A percentile compares a stretch with the other conserved stretches of the same genome.
phyloP scores from a whole-genome alignment of 2,329 filamentous ascomycete genomes.

The Arthrinium phaeospermum region DNA sequence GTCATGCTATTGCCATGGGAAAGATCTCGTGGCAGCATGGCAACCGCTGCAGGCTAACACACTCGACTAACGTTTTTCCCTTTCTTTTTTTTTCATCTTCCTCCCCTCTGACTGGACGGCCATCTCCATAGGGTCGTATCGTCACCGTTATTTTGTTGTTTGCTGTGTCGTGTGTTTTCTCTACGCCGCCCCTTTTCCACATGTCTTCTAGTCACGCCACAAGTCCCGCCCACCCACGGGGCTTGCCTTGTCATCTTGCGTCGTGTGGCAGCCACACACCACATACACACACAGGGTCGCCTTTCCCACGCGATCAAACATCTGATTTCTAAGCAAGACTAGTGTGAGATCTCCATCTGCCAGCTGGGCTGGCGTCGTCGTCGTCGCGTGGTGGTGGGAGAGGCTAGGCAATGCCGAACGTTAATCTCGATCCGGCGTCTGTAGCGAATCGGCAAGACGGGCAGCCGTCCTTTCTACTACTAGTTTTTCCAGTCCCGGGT shows the following conservation, averaged over 20 bases:
- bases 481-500: neutral
- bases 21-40: neutral
- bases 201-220: neutral
- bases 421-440: neutral
- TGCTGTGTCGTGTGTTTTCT: neutral
- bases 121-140: neutral
- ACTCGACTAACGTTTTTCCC: neutral
- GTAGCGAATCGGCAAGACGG: neutral
- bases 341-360: neutral
- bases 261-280: neutral
- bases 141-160: neutral
- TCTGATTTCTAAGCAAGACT: neutral
- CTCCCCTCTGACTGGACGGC: neutral
- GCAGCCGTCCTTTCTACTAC: no score
- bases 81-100: neutral
- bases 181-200: neutral
- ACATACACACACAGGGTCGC: neutral
- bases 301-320: no score
- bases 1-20: neutral
- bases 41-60: neutral
- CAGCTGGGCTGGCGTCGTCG: neutral
- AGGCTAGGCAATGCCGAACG: neutral
- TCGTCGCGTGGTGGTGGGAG: no score
- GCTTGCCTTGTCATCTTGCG: neutral
- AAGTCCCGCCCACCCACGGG: neutral